Base-by-base conservation (phyloP, 495 filamentous ascomycete species). In the Aspergillus baeticus region DNA sequence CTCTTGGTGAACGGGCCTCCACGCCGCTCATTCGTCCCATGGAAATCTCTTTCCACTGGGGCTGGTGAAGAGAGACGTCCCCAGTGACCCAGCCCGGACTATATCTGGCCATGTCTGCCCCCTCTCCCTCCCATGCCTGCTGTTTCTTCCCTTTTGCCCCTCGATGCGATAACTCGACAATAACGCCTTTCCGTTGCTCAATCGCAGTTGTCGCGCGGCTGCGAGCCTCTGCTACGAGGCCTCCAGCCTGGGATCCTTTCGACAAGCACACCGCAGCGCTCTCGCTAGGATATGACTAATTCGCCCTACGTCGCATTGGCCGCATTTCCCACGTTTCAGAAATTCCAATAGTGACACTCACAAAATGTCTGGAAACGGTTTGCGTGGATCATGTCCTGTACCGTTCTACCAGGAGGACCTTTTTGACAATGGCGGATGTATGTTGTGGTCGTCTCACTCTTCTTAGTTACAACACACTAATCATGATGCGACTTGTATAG, bases 391-490 rank as follows among this genome's bases (percentile, higher is more conserved):
- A 6, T 93, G 89, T 65, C 81, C 83, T 20, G 41, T 73, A 34
- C 89, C 88, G 6, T 91, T 91, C 63, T 69, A 85, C 38, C 78
- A 87, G 61, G 77, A 78, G 60, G 64, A 69, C 10, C 68, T 77
- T 10, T 93, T 89, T 57, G 79, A 84, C 4, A 60, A 64, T 29
- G 84, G 80, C 60, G 89, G 89, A 68, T 88, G 88, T 92, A 81
- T 74, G 64, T 44, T 46, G 8, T 55, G 17, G 14, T 36, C 21
- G 14, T 36, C 21, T 14, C 17, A 46, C 14, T 29, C 13, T 23
- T 17, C n/a, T 18, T 51, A 13, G 14, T 31, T 41, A 14, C 5
- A 15, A 10, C 21, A 15, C 26, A 34, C 56, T 55, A 51, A 58
- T 36, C 4, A 8, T 39, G 29, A 39, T 51, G 52, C 38, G 41